These are phyloP conservation scores for Aquilaria sinensis DNA, from an alignment of 345 rosid species.

Conservation along the genomic window DNA sequence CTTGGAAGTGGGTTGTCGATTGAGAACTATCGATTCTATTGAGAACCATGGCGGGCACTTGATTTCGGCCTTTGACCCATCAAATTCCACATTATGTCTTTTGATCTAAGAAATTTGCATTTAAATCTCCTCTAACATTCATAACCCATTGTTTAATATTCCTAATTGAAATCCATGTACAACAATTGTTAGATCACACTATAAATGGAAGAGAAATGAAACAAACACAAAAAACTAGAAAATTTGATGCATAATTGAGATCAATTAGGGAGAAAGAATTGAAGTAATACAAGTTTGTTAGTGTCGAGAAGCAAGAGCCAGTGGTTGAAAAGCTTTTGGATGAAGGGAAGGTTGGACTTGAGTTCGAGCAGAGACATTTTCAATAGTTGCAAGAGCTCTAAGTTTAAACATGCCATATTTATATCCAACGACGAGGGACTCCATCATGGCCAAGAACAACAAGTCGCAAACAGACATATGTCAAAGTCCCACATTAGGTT, in stretches of 20 bases:
- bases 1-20: conserved; percentile 48
- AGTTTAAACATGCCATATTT: conserved; percentile 61
- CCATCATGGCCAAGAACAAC: conserved; percentile 22
- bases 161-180: no score
- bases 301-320: conserved; percentile 93
- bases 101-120: no score
- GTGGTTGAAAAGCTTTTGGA: conserved; percentile 75
- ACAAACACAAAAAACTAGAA: not conserved
- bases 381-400: conserved; percentile 74
- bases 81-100: no score
- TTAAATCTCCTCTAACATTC: no score
- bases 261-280: not conserved
- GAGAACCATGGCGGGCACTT: no score
- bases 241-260: conserved; percentile 1
- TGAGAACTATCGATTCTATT: no score
- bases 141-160: no score
- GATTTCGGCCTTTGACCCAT: no score
- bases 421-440: conserved; percentile 21
- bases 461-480: not conserved
- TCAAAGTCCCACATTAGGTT: no score
- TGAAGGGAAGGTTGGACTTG: conserved; percentile 71
- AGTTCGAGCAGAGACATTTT: conserved; percentile 70
- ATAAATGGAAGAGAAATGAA: no score
- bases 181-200: not conserved
- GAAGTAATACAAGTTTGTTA: conserved; percentile 54